Conservation (phyloP, 345 rosid genomes). For the Linum lewisii region DNA sequence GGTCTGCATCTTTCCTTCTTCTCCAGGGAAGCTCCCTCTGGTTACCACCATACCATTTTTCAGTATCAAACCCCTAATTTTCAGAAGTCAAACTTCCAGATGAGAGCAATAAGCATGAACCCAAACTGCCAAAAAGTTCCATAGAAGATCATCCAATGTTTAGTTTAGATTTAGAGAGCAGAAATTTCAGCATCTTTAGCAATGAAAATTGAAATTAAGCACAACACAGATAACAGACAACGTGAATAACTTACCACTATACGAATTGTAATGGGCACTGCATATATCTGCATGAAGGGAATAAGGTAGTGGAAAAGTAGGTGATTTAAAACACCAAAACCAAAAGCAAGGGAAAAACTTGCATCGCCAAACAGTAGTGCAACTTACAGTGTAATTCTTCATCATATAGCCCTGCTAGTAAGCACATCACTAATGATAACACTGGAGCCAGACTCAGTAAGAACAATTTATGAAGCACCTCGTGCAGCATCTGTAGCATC, state of each 20-base stretch:
- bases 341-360: not conserved
- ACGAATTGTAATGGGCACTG: constrained; percentile 1
- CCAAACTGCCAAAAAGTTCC: not conserved
- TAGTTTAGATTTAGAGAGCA: too few relatives aligned
- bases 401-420: constrained; percentile 3
- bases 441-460: not conserved
- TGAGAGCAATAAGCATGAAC: constrained; percentile 4
- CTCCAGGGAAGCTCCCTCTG: too few relatives aligned
- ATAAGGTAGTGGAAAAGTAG: not conserved
- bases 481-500: constrained; percentile 7
- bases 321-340: not conserved
- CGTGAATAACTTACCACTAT: constrained; percentile 7
- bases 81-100: constrained; percentile 5
- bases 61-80: too few relatives aligned
- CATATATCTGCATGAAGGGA: not conserved
- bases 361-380: not conserved
- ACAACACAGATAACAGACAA: too few relatives aligned
- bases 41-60: too few relatives aligned
- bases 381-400: constrained; percentile 6
- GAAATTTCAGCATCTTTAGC: too few relatives aligned
- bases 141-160: not conserved
- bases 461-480: constrained; percentile 1
- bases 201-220: too few relatives aligned
- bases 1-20: too few relatives aligned
- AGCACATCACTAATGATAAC: constrained; percentile 3